A percentile compares a stretch with the other conserved stretches of the same genome.
Evolutionary conservation across 1,139 yeast genomes (phyloP).

Genomic region (Hansenula lynferdii): DNA sequence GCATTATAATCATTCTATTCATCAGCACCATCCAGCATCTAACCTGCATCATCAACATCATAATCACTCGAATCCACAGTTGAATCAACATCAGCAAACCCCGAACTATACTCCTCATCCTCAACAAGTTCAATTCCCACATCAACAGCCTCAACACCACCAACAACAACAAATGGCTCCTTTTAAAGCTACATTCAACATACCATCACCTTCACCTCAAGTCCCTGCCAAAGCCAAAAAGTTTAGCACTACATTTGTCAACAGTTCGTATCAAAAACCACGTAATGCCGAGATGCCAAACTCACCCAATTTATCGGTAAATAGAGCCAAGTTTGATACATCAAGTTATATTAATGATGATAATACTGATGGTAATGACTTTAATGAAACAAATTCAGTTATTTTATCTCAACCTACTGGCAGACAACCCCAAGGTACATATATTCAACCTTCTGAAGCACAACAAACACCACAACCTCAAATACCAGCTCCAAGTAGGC

Average conservation of each 20-base stretch:
- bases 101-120: slow-evolving; percentile 15
- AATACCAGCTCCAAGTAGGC: slow-evolving; percentile 11
- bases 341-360: slow-evolving; percentile 12
- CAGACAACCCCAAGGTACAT: neutral
- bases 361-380: slow-evolving; percentile 13
- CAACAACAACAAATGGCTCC: slow-evolving; percentile 15
- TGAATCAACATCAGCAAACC: slow-evolving; percentile 12
- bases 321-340: slow-evolving; percentile 10
- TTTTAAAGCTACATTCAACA: slow-evolving; percentile 11
- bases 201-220: slow-evolving; percentile 9
- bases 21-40: slow-evolving; percentile 3
- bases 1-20: slow-evolving; percentile 5
- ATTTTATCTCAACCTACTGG: slow-evolving; percentile 2
- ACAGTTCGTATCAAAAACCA: slow-evolving; percentile 11
- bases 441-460: neutral
- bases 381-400: slow-evolving; percentile 9
- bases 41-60: slow-evolving; percentile 1
- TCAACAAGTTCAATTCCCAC: slow-evolving; percentile 9
- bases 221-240: slow-evolving; percentile 9
- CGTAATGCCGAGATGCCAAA: slow-evolving; percentile 16
- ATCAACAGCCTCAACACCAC: too few relatives aligned
- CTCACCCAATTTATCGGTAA: slow-evolving; percentile 7
- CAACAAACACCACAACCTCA: slow-evolving; percentile 8
- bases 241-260: slow-evolving; percentile 15
- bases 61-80: slow-evolving; percentile 8